phyloP scores from a whole-genome alignment of 2,329 filamentous ascomycete species.

The Aureobasidium leucospermi region DNA sequence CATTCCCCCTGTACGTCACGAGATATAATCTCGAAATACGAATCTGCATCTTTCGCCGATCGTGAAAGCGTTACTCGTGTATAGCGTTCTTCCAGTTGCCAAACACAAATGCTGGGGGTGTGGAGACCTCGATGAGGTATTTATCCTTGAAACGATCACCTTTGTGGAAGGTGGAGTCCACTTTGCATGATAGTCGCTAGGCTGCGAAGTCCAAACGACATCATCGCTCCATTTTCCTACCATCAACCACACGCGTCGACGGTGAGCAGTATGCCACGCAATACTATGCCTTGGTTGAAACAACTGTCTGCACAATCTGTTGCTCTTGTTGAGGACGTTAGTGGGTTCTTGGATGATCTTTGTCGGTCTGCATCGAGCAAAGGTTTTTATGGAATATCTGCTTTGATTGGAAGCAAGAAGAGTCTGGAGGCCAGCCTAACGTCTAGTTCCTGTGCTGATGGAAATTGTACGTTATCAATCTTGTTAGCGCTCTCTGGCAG shows the following conservation, averaged over 20 bases:
- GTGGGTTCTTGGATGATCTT: neutral
- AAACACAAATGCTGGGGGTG: too few species aligned
- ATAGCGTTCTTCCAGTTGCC: too few species aligned
- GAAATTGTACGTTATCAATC: neutral
- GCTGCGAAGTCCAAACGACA: neutral
- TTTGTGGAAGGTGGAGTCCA: neutral
- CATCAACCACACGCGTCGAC: neutral
- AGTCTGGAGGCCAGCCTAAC: neutral
- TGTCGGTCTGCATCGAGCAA: constrained; percentile 1
- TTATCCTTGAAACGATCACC: too few species aligned
- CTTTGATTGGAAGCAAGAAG: neutral
- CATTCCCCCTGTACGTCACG: too few species aligned
- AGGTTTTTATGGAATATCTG: neutral
- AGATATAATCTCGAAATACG: too few species aligned
- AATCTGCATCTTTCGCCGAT: too few species aligned
- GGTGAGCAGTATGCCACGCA: neutral
- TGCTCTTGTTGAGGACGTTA: neutral
- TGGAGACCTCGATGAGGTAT: too few species aligned
- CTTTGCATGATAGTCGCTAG: neutral
- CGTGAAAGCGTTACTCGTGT: too few species aligned
- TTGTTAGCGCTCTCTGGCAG: neutral
- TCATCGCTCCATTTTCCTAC: neutral
- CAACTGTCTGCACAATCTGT: neutral
- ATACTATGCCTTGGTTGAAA: neutral
- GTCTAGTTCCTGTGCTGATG: neutral